These are phyloP conservation scores for Fomitopsis schrenkii DNA, from an alignment of 1,284 basidiomycete species.

Conservation along the genomic window DNA sequence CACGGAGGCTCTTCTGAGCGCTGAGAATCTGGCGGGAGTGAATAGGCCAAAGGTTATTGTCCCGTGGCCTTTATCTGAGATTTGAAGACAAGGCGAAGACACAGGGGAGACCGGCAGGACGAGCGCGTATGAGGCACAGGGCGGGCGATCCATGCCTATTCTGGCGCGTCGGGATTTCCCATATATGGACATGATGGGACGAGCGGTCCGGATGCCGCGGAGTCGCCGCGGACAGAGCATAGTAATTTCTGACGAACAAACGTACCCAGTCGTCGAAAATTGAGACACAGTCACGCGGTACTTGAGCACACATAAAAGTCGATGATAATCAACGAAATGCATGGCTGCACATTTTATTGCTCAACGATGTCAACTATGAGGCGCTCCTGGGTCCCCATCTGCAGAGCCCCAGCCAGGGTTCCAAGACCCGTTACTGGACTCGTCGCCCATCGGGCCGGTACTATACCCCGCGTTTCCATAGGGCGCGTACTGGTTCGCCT, in stretches of 20 bases:
- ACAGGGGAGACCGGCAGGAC: neutral
- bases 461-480: constrained; percentile 10
- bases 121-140: neutral
- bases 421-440: constrained; percentile 4
- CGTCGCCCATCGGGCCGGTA: constrained; percentile 1
- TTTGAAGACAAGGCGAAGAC: neutral
- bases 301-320: neutral
- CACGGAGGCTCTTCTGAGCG: neutral
- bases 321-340: neutral
- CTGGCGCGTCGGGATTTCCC: neutral
- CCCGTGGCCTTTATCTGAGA: neutral
- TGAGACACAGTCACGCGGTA: neutral
- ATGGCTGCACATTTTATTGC: neutral
- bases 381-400: neutral
- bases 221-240: no score
- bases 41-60: neutral
- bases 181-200: neutral
- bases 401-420: constrained; percentile 7
- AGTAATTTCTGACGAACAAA: no score
- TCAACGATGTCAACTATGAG: neutral
- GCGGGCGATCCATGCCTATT: neutral
- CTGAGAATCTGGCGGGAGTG: neutral
- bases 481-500: constrained; percentile 11
- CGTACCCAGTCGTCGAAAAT: no score
- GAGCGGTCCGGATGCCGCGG: neutral